Evolutionary conservation across 768 basidiomycete species (phyloP).

Genomic region (Boletus bicolor): DNA sequence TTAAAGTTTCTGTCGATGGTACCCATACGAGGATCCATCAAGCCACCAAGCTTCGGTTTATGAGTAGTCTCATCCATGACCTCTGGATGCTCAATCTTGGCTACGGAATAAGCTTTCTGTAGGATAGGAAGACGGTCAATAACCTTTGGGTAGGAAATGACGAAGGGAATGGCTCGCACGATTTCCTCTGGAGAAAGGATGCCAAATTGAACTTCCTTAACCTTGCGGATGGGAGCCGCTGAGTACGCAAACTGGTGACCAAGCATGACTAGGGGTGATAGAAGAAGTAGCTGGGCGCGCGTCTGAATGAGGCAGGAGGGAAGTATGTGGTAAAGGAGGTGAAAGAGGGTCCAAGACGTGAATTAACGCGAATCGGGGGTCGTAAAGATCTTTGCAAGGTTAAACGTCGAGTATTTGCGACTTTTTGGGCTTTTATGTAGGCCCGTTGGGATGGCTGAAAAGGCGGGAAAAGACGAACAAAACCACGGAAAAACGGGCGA

Average conservation of each 20-base stretch:
- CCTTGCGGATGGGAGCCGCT: conserved; percentile 90
- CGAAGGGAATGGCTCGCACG: conserved; percentile 39
- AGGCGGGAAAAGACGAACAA: conserved; percentile 14
- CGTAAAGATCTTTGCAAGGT: conserved; percentile 3
- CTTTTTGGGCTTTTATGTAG: conserved; percentile 20
- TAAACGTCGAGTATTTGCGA: conserved; percentile 13
- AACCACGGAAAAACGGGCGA: conserved; percentile 9
- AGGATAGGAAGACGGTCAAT: conserved; percentile 17
- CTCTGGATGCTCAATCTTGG: conserved; percentile 97
- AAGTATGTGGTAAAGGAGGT: background rate
- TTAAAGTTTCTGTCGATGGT: conserved; percentile 98
- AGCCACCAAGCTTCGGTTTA: conserved; percentile 86
- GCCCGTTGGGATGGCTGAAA: conserved; percentile 2
- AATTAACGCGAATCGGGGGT: conserved; percentile 26
- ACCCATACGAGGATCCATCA: conserved; percentile 98
- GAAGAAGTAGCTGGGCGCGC: conserved; percentile 11
- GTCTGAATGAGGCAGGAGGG: conserved; percentile 7
- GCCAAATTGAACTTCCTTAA: conserved; percentile 98
- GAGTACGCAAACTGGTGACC: conserved; percentile 92
- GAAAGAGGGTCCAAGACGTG: conserved; percentile 14
- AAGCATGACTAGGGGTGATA: conserved; percentile 50
- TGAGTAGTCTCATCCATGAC: conserved; percentile 95
- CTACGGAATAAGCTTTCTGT: conserved; percentile 98
- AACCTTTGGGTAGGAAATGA: background rate
- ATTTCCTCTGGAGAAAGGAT: conserved; percentile 99